Base-by-base conservation (phyloP, 768 basidiomycete genomes). In the Boletellus ananas region DNA sequence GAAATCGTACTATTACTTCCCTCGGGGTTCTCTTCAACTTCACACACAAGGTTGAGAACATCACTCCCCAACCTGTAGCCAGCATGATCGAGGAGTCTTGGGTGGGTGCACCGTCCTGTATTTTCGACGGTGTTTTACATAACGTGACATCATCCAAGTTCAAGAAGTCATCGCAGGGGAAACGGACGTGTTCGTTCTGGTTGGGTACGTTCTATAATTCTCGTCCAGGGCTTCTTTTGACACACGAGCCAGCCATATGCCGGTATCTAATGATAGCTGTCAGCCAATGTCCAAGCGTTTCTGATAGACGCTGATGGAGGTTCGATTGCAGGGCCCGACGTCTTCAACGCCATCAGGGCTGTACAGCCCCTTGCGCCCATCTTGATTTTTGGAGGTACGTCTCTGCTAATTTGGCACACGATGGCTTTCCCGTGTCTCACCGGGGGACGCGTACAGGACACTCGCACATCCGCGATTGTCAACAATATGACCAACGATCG, bases 21-120 rank as follows among this genome's bases (percentile, higher is more conserved):
- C 74, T 94, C 11, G 92, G 91, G 6, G 84, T 92, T 23, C 65
- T 94, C 12, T 94, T 70, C 52, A 77, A 90, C 63, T 94, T 91
- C 63, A 81, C 78, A 0, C 81, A 82, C 44, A 88, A 90, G 57
- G 82, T 76, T 36, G 58, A 67, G 38, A 85, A 85, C 51, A 89
- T 88, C 6, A 84, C 84, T 2, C 86, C 94, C 14, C 90, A 91
- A 58, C 71, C 70, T 34, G 85, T 90, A 3, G 76, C 69, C 12
- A 73, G 81, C 36, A 86, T 94, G 85, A 83, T 91, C 37, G 82
- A 86, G 52, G 90, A 93, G 61, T 31, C 67, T 4, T 95, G 92
- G 87, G 84, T 83, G 49, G 33, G 74, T 57, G 4, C 21, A n/a
- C 45, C 20, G 3, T 20, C 16, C 5, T 34, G 3, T 27, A 8